phyloP scores from a whole-genome alignment of 768 basidiomycete species.

The Hebeloma cylindrosporum region DNA sequence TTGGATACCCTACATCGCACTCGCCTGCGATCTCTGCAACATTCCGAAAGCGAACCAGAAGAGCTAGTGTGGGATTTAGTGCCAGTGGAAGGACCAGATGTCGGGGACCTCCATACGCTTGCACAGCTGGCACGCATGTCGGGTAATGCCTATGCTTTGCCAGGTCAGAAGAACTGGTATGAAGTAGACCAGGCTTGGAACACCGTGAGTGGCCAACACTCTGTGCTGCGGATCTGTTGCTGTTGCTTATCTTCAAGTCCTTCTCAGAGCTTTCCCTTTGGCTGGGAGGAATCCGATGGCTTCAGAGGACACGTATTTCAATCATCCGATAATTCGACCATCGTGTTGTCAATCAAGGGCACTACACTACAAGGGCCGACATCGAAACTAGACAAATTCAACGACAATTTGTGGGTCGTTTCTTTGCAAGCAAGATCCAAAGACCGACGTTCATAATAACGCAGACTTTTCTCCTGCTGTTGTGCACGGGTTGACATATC shows the following conservation, averaged over 20 bases:
- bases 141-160: conserved; percentile 84
- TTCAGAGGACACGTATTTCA: conserved; percentile 91
- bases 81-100: conserved; percentile 70
- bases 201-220: conserved; percentile 30
- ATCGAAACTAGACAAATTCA: conserved; percentile 88
- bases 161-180: conserved; percentile 76
- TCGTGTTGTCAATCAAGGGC: conserved; percentile 85
- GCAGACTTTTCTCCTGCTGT: conserved; percentile 81
- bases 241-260: not conserved
- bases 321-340: conserved; percentile 73
- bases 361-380: conserved; percentile 86
- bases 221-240: conserved; percentile 11
- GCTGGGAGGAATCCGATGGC: conserved; percentile 74
- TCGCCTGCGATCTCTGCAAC: conserved; percentile 49
- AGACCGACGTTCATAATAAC: not conserved
- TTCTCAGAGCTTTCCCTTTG: conserved; percentile 73
- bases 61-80: conserved; percentile 66
- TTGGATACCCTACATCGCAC: conserved; percentile 49
- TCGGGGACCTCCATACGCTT: conserved; percentile 77
- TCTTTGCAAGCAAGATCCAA: not conserved
- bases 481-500: conserved; percentile 88
- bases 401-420: conserved; percentile 67
- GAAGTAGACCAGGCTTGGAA: conserved; percentile 79
- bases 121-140: conserved; percentile 84
- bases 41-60: conserved; percentile 44